These are phyloP conservation scores for Haematococcus lacustris DNA, from an alignment of 139 green algal genomes.

Conservation along the genomic window DNA sequence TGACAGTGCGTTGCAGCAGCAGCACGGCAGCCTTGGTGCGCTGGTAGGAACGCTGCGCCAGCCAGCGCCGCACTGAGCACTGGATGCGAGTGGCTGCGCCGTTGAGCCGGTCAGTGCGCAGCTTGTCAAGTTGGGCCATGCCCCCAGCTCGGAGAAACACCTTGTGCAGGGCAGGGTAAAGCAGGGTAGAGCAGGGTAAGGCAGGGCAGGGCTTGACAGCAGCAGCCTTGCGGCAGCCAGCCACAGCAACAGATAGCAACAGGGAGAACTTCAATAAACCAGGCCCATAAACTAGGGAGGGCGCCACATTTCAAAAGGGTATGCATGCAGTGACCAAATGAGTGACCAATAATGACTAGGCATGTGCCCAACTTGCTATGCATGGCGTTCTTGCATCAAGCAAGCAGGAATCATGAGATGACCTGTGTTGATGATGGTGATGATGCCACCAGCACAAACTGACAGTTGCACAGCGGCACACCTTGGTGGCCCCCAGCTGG, in stretches of 20 bases:
- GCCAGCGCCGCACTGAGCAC: slow-evolving; percentile 49
- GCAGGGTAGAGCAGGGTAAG: background rate
- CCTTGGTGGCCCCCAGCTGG: slow-evolving; percentile 83
- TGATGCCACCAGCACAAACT: too few species aligned
- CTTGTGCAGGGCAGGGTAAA: slow-evolving; percentile 13
- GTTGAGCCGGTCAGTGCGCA: slow-evolving; percentile 79
- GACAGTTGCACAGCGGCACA: slow-evolving; percentile 1
- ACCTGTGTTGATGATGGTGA: too few species aligned
- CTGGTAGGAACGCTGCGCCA: slow-evolving; percentile 35
- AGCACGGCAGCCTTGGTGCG: slow-evolving; percentile 6
- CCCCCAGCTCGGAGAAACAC: slow-evolving; percentile 79
- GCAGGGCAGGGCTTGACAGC: background rate
- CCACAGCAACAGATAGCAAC: background rate
- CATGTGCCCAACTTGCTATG: too few species aligned
- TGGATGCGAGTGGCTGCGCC: slow-evolving; percentile 68
- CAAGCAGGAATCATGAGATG: too few species aligned
- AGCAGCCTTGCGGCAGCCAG: background rate
- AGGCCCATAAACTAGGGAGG: too few species aligned
- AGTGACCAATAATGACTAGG: too few species aligned
- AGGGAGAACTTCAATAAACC: background rate
- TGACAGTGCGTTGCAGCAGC: slow-evolving; percentile 30
- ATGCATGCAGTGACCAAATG: too few species aligned
- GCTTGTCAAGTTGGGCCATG: slow-evolving; percentile 91
- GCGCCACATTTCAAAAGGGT: too few species aligned
- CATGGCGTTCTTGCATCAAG: too few species aligned